Percentiles rank a stretch among this genome's conserved stretches.
Conservation (phyloP, 805 yeast genomes). For the Candida koratica region DNA sequence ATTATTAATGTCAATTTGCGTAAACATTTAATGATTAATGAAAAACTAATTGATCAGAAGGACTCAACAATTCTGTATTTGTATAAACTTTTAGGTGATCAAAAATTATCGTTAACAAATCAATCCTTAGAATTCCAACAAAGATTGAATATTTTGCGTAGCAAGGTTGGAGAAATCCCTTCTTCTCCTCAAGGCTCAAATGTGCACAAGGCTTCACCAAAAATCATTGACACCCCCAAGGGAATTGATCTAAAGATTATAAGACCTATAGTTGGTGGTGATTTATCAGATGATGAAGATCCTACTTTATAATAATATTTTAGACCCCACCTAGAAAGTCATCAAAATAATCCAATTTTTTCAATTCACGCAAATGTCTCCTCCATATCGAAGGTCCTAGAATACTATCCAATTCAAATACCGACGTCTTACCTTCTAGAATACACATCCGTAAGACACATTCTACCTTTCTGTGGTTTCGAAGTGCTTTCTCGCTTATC, state of each 20-base stretch:
- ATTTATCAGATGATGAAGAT: conserved; percentile 10
- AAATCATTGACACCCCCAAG: conserved; percentile 13
- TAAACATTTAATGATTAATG: conserved; percentile 52
- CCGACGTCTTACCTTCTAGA: conserved; percentile 36
- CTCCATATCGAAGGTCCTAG: conserved; percentile 29
- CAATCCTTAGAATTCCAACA: conserved; percentile 51
- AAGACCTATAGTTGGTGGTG: conserved; percentile 59
- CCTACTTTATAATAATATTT: conserved; percentile 3
- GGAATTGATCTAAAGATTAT: conserved; percentile 59
- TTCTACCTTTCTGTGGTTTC: conserved; percentile 42
- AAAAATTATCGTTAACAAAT: conserved; percentile 43
- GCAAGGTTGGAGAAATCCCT: conserved; percentile 1
- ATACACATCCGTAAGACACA: conserved; percentile 45
- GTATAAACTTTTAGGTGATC: conserved; percentile 47
- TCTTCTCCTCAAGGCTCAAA: not conserved
- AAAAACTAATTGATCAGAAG: conserved; percentile 54
- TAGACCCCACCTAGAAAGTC: conserved; percentile 7
- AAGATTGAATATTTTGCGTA: conserved; percentile 23
- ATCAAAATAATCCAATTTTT: conserved; percentile 25
- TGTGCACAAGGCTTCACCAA: not conserved
- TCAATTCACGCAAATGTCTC: conserved; percentile 22
- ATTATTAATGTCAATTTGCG: conserved; percentile 55
- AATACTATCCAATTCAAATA: conserved; percentile 28
- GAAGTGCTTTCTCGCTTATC: conserved; percentile 36
- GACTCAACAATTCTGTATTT: conserved; percentile 54